Evolutionary conservation across 441 rosid species (phyloP).

Genomic region (Arabidopsis lyrata): DNA sequence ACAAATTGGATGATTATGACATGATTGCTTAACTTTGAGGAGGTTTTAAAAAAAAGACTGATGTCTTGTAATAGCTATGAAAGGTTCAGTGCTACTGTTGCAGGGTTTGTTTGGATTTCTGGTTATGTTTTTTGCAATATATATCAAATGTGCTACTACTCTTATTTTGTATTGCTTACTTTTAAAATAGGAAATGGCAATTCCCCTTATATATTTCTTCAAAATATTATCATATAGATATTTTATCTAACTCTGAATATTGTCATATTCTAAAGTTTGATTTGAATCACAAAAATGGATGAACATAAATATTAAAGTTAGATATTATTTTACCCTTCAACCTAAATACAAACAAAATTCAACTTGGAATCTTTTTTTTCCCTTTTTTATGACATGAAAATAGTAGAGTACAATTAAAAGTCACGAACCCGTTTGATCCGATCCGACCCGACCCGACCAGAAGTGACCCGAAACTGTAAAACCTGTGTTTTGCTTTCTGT

Average conservation of each 20-base stretch:
- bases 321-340: too few relatives aligned
- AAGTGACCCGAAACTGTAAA: constrained; percentile 23
- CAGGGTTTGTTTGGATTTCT: not conserved
- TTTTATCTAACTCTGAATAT: too few relatives aligned
- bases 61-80: constrained; percentile 10
- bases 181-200: not conserved
- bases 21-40: constrained; percentile 53
- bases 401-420: not conserved
- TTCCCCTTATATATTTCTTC: too few relatives aligned
- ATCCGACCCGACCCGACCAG: constrained; percentile 17
- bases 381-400: too few relatives aligned
- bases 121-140: constrained; percentile 7
- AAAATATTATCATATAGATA: too few relatives aligned
- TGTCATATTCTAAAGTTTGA: too few relatives aligned
- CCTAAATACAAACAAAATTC: too few relatives aligned
- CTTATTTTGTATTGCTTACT: not conserved
- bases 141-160: not conserved
- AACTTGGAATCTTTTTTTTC: too few relatives aligned
- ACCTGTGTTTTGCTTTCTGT: constrained; percentile 4
- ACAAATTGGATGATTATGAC: constrained; percentile 87
- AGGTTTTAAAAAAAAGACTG: not conserved
- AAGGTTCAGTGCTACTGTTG: not conserved
- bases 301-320: too few relatives aligned
- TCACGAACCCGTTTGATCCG: not conserved
- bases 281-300: too few relatives aligned